A percentile compares a stretch with the other conserved stretches of the same genome.
phyloP scores from a whole-genome alignment of 2,329 filamentous ascomycete species.

The Diaporthe sp. region DNA sequence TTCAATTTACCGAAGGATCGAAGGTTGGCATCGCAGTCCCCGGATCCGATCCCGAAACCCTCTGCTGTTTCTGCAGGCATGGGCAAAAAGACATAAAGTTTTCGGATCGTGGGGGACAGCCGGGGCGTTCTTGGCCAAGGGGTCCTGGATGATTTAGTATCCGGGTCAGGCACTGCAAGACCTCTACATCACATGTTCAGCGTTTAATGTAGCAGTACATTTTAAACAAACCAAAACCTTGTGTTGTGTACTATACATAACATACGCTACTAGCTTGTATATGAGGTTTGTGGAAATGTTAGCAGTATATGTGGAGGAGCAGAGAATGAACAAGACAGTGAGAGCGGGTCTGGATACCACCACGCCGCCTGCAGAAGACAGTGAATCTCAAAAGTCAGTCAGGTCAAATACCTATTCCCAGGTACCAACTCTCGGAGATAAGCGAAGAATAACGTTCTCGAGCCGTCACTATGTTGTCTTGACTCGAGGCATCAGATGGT shows the following conservation, averaged over 20 bases:
- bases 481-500: slow-evolving; percentile 4
- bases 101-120: slow-evolving; percentile 1
- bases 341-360: background rate
- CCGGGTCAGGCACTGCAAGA: background rate
- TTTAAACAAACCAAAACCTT: background rate
- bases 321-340: too few species aligned
- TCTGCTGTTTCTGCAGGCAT: background rate
- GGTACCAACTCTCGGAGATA: background rate
- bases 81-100: background rate
- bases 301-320: background rate
- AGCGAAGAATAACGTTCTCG: background rate
- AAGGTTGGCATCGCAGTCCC: background rate
- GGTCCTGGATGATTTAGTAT: background rate
- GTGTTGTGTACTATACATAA: background rate
- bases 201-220: background rate
- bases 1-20: background rate
- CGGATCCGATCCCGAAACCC: background rate
- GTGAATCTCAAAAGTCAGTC: background rate
- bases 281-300: background rate
- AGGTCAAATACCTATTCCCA: background rate
- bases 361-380: background rate
- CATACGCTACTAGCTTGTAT: background rate
- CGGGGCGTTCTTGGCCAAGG: background rate
- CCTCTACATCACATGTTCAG: too few species aligned
- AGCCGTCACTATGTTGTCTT: background rate